A percentile compares a stretch with the other conserved stretches of the same genome.
Conservation (phyloP, 371 early-diverging fungal species). For the Mortierella sp. region DNA sequence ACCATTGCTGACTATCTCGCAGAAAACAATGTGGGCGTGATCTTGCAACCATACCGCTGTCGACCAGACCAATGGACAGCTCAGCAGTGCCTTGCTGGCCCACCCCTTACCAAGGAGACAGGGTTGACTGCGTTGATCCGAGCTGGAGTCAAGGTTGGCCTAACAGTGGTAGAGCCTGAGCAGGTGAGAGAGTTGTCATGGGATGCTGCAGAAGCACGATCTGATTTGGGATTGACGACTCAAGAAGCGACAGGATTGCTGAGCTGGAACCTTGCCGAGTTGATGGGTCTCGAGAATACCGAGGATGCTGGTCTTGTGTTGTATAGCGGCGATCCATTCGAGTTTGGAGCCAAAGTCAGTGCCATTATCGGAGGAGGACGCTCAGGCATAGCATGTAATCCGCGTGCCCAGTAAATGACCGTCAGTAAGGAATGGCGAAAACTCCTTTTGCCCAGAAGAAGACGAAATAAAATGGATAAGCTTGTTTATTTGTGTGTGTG, state of each 20-base stretch:
- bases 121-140: conserved; percentile 65
- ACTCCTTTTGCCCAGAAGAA: too few relatives aligned
- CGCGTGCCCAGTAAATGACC: conserved; percentile 21
- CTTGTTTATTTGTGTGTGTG: too few relatives aligned
- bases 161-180: conserved; percentile 65
- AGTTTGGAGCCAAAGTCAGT: conserved; percentile 56
- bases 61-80: conserved; percentile 68
- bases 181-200: conserved; percentile 70
- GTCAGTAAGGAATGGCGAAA: too few relatives aligned
- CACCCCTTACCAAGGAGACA: conserved; percentile 63
- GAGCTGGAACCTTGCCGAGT: conserved; percentile 73
- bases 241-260: conserved; percentile 75
- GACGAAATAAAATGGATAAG: too few relatives aligned
- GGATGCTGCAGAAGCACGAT: conserved; percentile 79
- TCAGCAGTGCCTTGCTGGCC: conserved; percentile 68
- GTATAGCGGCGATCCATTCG: conserved; percentile 63
- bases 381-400: conserved; percentile 26
- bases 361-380: conserved; percentile 62
- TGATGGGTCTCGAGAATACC: conserved; percentile 56
- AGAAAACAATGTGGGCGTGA: conserved; percentile 64
- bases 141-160: conserved; percentile 70
- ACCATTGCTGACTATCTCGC: conserved; percentile 69
- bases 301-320: conserved; percentile 52
- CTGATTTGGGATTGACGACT: conserved; percentile 59
- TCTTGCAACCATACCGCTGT: conserved; percentile 71